Evolutionary conservation across 768 basidiomycete species (phyloP).

Genomic region (Trametes villosa): DNA sequence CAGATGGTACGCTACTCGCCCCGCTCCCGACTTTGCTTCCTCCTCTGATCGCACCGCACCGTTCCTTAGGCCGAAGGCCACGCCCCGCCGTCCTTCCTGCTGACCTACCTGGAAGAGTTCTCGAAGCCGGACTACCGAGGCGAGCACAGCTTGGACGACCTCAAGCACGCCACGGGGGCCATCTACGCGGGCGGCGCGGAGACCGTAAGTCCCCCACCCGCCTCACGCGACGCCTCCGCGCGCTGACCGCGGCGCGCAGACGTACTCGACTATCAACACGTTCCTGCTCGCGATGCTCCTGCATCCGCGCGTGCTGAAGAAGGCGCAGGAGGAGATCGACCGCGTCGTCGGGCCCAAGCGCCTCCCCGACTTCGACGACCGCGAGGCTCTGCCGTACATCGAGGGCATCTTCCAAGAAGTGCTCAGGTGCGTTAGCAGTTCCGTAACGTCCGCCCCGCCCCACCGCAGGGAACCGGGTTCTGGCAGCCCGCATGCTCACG

Average conservation of each 20-base stretch:
- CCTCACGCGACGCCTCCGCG: not conserved
- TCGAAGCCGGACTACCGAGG: constrained; percentile 19
- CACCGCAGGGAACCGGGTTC: too few relatives aligned
- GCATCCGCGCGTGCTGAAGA: constrained; percentile 17
- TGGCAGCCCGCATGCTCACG: not conserved
- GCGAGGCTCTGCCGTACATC: constrained; percentile 22
- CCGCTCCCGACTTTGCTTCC: not conserved
- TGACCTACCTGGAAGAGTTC: constrained; percentile 19
- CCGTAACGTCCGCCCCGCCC: too few relatives aligned
- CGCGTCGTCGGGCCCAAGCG: constrained; percentile 14
- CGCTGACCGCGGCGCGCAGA: constrained; percentile 9
- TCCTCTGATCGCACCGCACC: not conserved
- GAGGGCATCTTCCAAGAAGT: constrained; percentile 21
- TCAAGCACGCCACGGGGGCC: constrained; percentile 20
- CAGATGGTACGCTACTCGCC: constrained; percentile 8
- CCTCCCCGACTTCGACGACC: constrained; percentile 21
- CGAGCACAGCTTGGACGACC: constrained; percentile 19
- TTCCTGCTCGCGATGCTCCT: constrained; percentile 22
- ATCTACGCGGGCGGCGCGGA: constrained; percentile 22
- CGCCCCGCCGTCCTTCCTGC: constrained; percentile 17
- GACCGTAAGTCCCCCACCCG: constrained; percentile 1
- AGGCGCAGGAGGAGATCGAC: constrained; percentile 20
- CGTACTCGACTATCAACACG: constrained; percentile 25
- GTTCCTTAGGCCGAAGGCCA: constrained; percentile 9
- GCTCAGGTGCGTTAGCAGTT: constrained; percentile 4